phyloP scores from a whole-genome alignment of 176 grass and related monocot genomes.

The Echinochloa phyllopogon region DNA sequence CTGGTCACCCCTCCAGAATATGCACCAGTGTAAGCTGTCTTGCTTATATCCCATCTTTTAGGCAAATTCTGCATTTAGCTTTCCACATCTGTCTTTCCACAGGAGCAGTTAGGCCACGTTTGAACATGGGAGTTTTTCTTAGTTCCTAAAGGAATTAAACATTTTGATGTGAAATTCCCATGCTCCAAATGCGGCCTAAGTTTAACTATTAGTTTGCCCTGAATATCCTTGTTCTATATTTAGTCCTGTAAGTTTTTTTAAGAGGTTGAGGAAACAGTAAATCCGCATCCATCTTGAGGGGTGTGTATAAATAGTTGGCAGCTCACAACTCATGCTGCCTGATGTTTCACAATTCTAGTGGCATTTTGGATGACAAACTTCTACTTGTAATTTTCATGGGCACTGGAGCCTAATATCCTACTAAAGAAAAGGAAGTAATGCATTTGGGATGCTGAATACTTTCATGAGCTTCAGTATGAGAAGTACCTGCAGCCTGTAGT shows the following conservation, averaged over 20 bases:
- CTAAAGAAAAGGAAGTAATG: neutral
- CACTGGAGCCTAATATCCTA: neutral
- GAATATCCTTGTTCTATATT: neutral
- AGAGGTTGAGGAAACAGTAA: neutral
- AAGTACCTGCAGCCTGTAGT: neutral
- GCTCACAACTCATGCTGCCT: neutral
- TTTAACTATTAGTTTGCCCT: neutral
- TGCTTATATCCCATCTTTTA: neutral
- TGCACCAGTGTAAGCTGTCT: slow-evolving; percentile 61
- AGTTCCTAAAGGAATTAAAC: neutral
- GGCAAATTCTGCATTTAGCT: neutral
- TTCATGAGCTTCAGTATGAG: neutral
- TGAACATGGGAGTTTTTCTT: neutral
- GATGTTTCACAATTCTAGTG: neutral
- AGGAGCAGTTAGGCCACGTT: neutral
- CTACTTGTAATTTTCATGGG: neutral
- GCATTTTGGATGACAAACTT: neutral
- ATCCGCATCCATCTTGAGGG: neutral
- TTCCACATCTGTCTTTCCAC: neutral
- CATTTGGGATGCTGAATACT: neutral
- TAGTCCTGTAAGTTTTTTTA: neutral
- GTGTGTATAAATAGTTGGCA: neutral
- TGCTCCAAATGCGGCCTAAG: neutral
- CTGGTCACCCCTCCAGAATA: slow-evolving; percentile 74
- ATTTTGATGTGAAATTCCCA: neutral